Evolutionary conservation across 2,329 filamentous ascomycete genomes (phyloP).

Genomic region (Salinomyces thailandicus): DNA sequence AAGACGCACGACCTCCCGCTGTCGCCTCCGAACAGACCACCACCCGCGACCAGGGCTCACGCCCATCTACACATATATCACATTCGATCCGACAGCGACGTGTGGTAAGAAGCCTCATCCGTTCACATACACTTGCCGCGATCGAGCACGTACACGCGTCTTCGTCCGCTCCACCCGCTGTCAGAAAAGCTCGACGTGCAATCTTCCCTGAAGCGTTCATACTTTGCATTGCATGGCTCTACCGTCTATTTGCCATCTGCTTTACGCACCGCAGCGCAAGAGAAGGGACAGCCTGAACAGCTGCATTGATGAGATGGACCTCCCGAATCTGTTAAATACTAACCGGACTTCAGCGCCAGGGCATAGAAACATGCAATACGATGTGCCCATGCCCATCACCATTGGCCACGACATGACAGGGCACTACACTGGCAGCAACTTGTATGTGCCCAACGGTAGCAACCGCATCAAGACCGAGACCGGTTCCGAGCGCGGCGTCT

Average conservation of each 20-base stretch:
- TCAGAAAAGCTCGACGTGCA: not conserved
- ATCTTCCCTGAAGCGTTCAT: not conserved
- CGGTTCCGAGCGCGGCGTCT: slow-evolving; percentile 48
- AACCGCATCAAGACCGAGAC: slow-evolving; percentile 44
- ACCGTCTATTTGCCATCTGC: slow-evolving; percentile 22
- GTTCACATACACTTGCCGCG: slow-evolving; percentile 5
- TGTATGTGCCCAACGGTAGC: slow-evolving; percentile 39
- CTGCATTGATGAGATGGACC: slow-evolving; percentile 25
- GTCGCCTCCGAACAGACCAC: slow-evolving; percentile 18
- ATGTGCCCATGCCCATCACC: slow-evolving; percentile 24
- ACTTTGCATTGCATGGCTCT: slow-evolving; percentile 21
- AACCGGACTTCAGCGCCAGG: slow-evolving; percentile 25
- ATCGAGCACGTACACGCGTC: slow-evolving; percentile 13
- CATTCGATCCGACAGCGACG: slow-evolving; percentile 9
- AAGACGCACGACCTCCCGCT: slow-evolving; percentile 20
- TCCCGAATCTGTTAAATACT: slow-evolving; percentile 29
- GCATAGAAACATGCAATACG: slow-evolving; percentile 30
- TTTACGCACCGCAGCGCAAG: slow-evolving; percentile 21
- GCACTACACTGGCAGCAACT: slow-evolving; percentile 31
- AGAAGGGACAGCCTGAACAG: slow-evolving; percentile 26
- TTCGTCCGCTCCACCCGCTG: slow-evolving; percentile 5
- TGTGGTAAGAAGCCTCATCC: slow-evolving; percentile 10
- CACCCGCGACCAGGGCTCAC: slow-evolving; percentile 12
- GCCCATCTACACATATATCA: slow-evolving; percentile 9
- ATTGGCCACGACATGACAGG: slow-evolving; percentile 22